Evolutionary conservation across 495 filamentous ascomycete species (phyloP), one percentile per base, ranked within the genome.

Genomic region (Penicillium paxilli): DNA sequence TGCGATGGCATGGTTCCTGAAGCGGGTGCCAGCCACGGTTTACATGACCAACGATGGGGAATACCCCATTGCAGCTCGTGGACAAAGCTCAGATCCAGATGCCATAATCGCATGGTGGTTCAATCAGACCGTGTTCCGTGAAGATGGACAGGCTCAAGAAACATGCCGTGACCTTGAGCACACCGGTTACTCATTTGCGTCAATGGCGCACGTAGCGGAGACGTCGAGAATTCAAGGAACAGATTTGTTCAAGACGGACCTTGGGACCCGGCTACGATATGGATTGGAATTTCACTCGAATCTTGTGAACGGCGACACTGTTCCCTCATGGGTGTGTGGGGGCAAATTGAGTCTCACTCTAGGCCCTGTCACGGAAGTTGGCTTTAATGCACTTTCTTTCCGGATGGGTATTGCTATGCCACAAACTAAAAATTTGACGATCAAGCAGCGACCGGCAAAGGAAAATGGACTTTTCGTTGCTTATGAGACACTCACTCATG

Each of bases 111-210:
- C 17, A 0, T 56, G 23, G 14, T 66, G 60, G 58, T 52, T 52
- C 21, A 47, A 48, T 47, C 47, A 47, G n/a, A 32, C 16, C 17
- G 28, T 22, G 5, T 68, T 59, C 22, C 5, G 38, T 1, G 48
- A 55, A 9, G 47, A 56, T 33, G 63, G 53, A 5, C 45, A 53
- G 41, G 59, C 65, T 1, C 64, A 70, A 32, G 64, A 68, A 30
- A 70, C 64, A 24, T 70, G 62, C 22, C 56, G 66, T 21, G 67
- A 68, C 32, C 56, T 64, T 21, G 47, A 49, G n/a, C 67, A 67
- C 47, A 66, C 57, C 0, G 57, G 62, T 5, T 66, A 64, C 41
- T 51, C 42, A 8, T 47, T 70, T 11, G 50, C 59, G 5, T 66
- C 59, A 5, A 70, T 70, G 32, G 51, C 62, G 10, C 67, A 70